Conservation (phyloP, 148 eudicot genomes). For the Spergularia marina region DNA sequence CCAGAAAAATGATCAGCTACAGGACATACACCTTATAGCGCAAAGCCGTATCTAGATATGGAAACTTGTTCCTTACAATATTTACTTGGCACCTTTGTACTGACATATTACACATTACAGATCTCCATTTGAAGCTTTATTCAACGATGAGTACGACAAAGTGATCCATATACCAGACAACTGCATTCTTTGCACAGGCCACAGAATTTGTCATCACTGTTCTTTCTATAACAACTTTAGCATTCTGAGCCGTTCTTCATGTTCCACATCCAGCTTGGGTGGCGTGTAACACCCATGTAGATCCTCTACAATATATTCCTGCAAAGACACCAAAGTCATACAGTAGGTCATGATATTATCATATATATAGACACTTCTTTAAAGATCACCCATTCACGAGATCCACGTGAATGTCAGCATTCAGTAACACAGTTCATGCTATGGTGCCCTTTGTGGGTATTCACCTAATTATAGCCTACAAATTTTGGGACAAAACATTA, state of each 20-base stretch:
- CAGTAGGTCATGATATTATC: not conserved
- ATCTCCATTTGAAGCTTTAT: not conserved
- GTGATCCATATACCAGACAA: slow-evolving; percentile 1
- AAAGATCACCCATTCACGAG: not conserved
- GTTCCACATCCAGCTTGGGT: slow-evolving; percentile 63
- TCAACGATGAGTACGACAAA: not conserved
- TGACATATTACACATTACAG: not conserved
- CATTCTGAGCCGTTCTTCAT: slow-evolving; percentile 66
- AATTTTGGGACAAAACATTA: not conserved
- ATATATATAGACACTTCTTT: not conserved
- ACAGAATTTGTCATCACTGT: not conserved
- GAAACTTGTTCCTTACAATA: not conserved
- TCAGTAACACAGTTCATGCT: not conserved
- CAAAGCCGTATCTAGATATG: not conserved
- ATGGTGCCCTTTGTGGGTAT: not conserved
- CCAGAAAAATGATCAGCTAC: slow-evolving; percentile 1
- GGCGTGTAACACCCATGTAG: slow-evolving; percentile 66
- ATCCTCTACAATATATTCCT: slow-evolving; percentile 87
- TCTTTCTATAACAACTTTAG: slow-evolving; percentile 58
- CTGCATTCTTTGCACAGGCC: not conserved
- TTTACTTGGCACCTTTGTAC: not conserved
- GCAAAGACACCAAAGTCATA: slow-evolving; percentile 12
- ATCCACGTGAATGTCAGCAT: not conserved
- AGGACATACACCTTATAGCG: not conserved
- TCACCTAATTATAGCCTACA: not conserved